Evolutionary conservation across 495 filamentous ascomycete genomes (phyloP), one percentile per base, ranked within the genome.

Genomic region (Neurospora sublineolata): DNA sequence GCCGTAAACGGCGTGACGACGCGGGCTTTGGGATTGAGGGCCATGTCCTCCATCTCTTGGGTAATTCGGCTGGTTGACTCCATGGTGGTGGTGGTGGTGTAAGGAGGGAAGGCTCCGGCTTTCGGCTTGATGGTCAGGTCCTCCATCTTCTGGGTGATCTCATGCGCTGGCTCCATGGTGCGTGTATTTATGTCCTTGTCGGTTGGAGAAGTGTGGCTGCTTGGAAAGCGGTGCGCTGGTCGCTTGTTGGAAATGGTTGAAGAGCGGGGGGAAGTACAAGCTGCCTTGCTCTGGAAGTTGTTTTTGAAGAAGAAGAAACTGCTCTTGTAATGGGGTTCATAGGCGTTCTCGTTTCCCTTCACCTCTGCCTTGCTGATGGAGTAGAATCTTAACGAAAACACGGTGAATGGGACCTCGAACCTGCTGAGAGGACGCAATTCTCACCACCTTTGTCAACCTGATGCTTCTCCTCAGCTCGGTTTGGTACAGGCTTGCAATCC

Each of bases 321-420:
- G 23, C 23, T 16, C 44, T 0, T 52, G 1, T 1, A 58, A 30
- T 12, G 52, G 12, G 12, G 30, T 30, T 2, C 3, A 8, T 4
- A 2, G 3, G 6, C 0, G 4, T 12, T 0, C 4, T 60, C 4
- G 12, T 30, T 60, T 58, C 1, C 0, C 23, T 16, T 1, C 20
- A 0, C 0, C 23, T 58, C 4, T 4, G n/a, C n/a, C 9, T 58
- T 20, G 42, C 0, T 23, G 8, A 11, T 3, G 42, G 42, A 8
- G 0, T 0, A 16, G 2, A 23, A 23, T 1, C n/a, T 11, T 3
- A 10, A 46, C 8, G 16, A 4, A 39, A 0, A 8, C 0, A 42
- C 40, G 0, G 16, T 42, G 16, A 42, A 18, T 42, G 40, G 16
- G 16, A 9, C 18, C 2, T 9, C 40, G 40, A 42, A 42, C 5